Evolutionary conservation across 805 yeast species (phyloP).

Genomic region (Yamadazyma takamatsuzukensis): DNA sequence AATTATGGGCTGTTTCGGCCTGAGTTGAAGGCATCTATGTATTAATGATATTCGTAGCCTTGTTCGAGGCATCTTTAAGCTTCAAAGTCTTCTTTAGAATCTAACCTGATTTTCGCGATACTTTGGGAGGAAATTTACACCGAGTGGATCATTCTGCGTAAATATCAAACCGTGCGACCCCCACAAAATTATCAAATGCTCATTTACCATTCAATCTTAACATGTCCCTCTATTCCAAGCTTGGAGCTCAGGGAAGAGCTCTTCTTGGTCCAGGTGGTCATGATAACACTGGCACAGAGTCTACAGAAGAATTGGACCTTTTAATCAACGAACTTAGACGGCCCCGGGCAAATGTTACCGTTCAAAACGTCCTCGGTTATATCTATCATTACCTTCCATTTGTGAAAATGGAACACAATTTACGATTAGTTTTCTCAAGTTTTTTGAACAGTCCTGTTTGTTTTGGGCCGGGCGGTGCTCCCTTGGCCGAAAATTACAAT

Average conservation of each 20-base stretch:
- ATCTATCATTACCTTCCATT: slow-evolving; percentile 50
- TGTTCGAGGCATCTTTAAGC: too few species aligned
- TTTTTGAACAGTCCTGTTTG: slow-evolving; percentile 42
- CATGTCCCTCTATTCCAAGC: slow-evolving; percentile 13
- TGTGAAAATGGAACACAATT: slow-evolving; percentile 44
- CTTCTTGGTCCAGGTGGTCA: slow-evolving; percentile 1
- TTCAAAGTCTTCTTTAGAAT: too few species aligned
- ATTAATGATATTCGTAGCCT: too few species aligned
- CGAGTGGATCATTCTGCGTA: too few species aligned
- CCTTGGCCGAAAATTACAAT: slow-evolving; percentile 30
- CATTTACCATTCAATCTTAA: too few species aligned
- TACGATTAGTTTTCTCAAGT: slow-evolving; percentile 40
- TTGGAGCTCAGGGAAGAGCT: slow-evolving; percentile 13
- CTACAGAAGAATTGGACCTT: slow-evolving; percentile 44
- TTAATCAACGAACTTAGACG: slow-evolving; percentile 41
- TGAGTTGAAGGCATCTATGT: too few species aligned
- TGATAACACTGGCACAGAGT: background rate
- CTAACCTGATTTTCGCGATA: too few species aligned
- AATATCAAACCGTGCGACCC: too few species aligned
- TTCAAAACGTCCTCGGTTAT: slow-evolving; percentile 38
- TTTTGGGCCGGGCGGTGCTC: slow-evolving; percentile 16
- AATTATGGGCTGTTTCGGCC: too few species aligned
- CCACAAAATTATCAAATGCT: background rate
- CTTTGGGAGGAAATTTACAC: too few species aligned
- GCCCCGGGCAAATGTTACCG: slow-evolving; percentile 33